Base-by-base conservation (phyloP, 176 grass and related monocot species). In the Areca catechu region DNA sequence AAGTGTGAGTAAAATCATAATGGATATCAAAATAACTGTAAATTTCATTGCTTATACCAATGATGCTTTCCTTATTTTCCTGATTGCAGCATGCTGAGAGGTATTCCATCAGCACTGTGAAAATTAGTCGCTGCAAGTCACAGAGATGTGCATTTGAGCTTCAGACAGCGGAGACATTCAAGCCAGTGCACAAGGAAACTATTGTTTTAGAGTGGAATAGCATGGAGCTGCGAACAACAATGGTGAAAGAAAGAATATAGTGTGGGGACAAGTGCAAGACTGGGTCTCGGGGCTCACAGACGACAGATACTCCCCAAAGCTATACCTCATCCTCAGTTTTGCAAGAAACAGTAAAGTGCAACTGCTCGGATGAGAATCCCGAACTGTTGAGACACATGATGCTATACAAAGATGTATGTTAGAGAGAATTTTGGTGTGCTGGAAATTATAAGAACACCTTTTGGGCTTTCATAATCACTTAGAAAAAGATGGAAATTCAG, bases 161-260 rank as follows among this genome's bases (percentile, higher is more conserved):
- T 43, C 25, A 27, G 53, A 69, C 64, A 54, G 63, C 49, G 3
- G 56, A 55, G 56, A 54, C 56, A 49, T 71, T 20, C 48, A 79
- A 72, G 74, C 48, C 29, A 19, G 81, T 95, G 51, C 89, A 95
- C 64, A 89, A 74, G 64, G 81, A 89, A n/a, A 95, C 89, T 24
- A 47, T 89, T 17, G 76, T 95, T 60, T 22, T 95, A 49, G 84
- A 95, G 66, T 84, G 84, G 89, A 82, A 63, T 58, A 74, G 68
- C 50, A 79, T 52, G 53, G 65, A 67, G 53, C 28, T 84, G 27
- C 73, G 51, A 49, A 85, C 89, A 61, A 58, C 89, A 15, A 60
- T 82, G 34, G 75, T 82, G 49, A 79, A 74, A 67, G 81, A 88
- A 43, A 79, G 84, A 76, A 24, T 88, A 4, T 88, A 51, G 66